phyloP scores from a whole-genome alignment of 2,329 filamentous ascomycete genomes.

The Fusarium graminum region DNA sequence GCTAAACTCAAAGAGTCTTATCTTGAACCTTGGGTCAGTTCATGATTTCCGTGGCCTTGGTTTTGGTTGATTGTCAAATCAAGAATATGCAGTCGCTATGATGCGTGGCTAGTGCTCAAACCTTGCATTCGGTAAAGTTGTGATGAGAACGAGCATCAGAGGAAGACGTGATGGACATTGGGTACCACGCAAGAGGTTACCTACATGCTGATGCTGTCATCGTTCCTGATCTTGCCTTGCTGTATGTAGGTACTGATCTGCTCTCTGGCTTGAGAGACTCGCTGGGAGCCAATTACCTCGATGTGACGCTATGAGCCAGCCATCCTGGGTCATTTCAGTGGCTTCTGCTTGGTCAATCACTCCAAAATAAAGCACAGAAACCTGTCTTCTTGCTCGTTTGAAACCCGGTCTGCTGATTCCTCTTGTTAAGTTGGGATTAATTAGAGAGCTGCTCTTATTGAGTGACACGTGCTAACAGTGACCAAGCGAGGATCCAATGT shows the following conservation, averaged over 20 bases:
- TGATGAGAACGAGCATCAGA: background rate
- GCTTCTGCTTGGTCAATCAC: conserved; percentile 26
- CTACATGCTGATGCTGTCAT: conserved; percentile 26
- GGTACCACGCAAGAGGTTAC: background rate
- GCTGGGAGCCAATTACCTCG: conserved; percentile 39
- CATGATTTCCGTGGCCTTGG: background rate
- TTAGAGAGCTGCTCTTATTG: background rate
- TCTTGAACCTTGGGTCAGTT: conserved; percentile 7
- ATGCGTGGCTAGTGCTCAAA: background rate
- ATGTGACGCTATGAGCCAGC: conserved; percentile 42
- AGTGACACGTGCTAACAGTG: conserved; percentile 37
- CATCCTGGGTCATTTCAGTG: conserved; percentile 12
- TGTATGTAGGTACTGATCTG: conserved; percentile 37
- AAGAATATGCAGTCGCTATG: conserved; percentile 3
- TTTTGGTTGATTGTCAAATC: conserved; percentile 10
- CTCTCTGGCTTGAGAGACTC: conserved; percentile 30
- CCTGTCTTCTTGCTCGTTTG: conserved; percentile 14
- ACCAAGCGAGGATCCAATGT: conserved; percentile 4
- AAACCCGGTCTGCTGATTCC: conserved; percentile 25
- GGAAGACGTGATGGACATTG: background rate
- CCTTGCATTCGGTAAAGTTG: background rate
- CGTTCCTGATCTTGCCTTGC: conserved; percentile 33
- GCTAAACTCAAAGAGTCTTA: conserved; percentile 26
- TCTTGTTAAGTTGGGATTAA: background rate
- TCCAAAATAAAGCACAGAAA: conserved; percentile 20